Percentiles rank a stretch among this genome's conserved stretches.
Evolutionary conservation across 352 stramenopile genomes (phyloP).

Genomic region (Phytopythium litorale): DNA sequence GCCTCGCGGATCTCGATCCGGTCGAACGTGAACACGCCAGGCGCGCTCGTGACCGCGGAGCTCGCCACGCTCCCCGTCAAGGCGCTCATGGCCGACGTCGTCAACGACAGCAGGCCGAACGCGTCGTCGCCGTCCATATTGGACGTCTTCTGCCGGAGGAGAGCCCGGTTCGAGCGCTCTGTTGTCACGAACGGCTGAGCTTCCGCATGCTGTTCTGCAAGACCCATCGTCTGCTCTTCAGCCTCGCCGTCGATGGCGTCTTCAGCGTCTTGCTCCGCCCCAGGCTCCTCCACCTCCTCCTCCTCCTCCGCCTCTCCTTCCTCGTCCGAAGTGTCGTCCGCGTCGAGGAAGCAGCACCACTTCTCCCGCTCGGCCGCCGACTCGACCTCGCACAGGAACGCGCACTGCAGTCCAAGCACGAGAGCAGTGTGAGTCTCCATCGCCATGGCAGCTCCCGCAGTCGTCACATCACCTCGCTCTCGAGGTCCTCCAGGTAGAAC

Average conservation of each 20-base stretch:
- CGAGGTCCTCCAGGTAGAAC: conserved; percentile 47
- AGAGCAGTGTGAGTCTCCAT: not conserved
- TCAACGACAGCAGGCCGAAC: conserved; percentile 42
- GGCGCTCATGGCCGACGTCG: conserved; percentile 40
- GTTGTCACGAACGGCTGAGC: not conserved
- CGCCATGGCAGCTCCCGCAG: not conserved
- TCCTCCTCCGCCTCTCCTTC: conserved; percentile 7
- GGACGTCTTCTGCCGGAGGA: conserved; percentile 2
- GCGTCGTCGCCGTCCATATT: conserved; percentile 38
- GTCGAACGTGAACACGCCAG: conserved; percentile 45
- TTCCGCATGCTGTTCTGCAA: not conserved
- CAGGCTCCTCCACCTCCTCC: conserved; percentile 5
- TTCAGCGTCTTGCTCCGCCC: conserved; percentile 3
- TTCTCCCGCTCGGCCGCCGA: conserved; percentile 15
- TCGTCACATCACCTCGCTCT: conserved; percentile 10
- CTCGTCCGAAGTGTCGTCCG: not conserved
- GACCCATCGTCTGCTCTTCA: too few relatives aligned
- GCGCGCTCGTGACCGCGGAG: conserved; percentile 12
- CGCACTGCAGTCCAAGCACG: not conserved
- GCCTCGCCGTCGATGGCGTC: not conserved
- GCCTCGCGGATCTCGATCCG: conserved; percentile 36
- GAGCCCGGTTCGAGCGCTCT: not conserved
- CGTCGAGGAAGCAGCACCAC: conserved; percentile 17
- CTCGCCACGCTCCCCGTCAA: conserved; percentile 10
- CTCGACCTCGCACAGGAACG: conserved; percentile 10